Base-by-base conservation (phyloP, 768 basidiomycete species). In the Thelephora aurantiotincta region DNA sequence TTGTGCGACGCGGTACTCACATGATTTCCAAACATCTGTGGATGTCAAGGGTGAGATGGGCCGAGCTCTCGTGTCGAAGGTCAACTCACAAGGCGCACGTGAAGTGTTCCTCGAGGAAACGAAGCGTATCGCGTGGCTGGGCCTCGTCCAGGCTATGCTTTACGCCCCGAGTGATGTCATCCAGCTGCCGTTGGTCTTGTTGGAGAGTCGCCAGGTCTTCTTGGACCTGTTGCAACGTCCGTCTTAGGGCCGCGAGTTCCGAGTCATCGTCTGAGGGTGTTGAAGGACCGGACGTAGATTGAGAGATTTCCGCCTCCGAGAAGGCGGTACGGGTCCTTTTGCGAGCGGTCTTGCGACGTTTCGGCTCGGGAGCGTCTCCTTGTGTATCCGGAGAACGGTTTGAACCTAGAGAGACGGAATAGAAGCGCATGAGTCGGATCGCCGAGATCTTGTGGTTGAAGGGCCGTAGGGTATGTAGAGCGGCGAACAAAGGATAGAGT, bases 1-100 rank as follows among this genome's bases (percentile, higher is more conserved):
- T n/a, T 19, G 38, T 30, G 22, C 33, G 13, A 18, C 23, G n/a
- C 26, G 26, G 22, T 22, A 56, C 65, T 49, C 54, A 68, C 68
- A 82, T 68, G 47, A 77, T 67, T 51, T 81, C 80, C 55, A 74
- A 77, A 58, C 82, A 80, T 50, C 81, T 84, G 48, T 13, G 34
- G 7, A 7, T 6, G 18, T 18, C n/a, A 48, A 11, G n/a, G 33
- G 12, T 37, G 35, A 9, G 6, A 38, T 37, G 33, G 35, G 20
- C 38, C 12, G 22, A 38, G 46, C 48, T 34, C 7, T 20, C 26
- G n/a, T 44, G 38, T 13, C 22, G 4, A 18, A 16, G 3, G 20
- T 26, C 41, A 41, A 62, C 78, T 55, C 57, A 82, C 80, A 79
- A 56, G 7, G 78, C 63, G 59, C 78, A 84, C n/a, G 70, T 72